Conservation (phyloP, 805 yeast genomes). For the Saccharomycopsis amapae region DNA sequence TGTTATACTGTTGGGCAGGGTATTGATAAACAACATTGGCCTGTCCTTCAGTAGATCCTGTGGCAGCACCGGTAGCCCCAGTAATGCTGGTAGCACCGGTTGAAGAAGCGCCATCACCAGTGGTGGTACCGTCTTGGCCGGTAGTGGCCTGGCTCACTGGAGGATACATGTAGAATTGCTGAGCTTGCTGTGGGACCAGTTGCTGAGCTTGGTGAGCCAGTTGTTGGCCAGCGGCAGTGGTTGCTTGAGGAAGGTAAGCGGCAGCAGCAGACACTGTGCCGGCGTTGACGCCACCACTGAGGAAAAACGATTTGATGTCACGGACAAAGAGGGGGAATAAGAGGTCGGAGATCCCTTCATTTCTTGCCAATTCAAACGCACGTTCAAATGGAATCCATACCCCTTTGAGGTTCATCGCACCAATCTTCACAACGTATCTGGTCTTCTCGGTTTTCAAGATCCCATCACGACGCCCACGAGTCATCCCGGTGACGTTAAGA, state of each 20-base stretch:
- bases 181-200: no score
- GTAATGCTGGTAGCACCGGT: not conserved
- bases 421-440: constrained; percentile 76
- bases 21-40: no score
- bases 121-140: not conserved
- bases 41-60: not conserved
- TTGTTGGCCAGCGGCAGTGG: not conserved
- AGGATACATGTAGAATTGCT: not conserved
- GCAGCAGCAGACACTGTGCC: not conserved
- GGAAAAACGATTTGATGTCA: not conserved
- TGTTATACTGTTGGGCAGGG: not conserved
- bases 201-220: no score
- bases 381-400: constrained; percentile 88
- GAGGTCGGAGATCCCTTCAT: constrained; percentile 44
- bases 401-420: constrained; percentile 82
- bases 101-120: not conserved
- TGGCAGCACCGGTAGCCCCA: not conserved
- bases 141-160: not conserved
- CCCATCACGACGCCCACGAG: constrained; percentile 81
- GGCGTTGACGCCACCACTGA: not conserved
- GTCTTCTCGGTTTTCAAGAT: constrained; percentile 69
- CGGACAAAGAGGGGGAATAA: not conserved
- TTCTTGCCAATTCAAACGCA: constrained; percentile 73
- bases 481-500: constrained; percentile 78
- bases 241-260: not conserved